These are phyloP conservation scores for Calonectria leucothoes DNA, from an alignment of 2,329 filamentous ascomycete species.

Conservation along the genomic window DNA sequence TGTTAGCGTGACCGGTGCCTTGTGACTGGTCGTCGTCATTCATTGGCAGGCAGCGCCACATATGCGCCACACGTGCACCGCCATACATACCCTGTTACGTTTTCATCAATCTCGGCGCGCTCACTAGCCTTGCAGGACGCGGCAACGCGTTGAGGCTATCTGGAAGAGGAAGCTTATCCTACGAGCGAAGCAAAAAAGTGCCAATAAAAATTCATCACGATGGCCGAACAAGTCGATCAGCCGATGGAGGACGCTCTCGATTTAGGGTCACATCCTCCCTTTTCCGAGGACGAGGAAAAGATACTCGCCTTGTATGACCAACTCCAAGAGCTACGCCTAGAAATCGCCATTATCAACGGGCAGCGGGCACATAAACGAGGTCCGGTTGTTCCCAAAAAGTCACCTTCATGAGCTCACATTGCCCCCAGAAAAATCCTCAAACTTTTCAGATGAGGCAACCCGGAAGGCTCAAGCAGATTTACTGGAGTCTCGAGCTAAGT, in stretches of 20 bases:
- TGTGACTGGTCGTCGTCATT: conserved; percentile 41
- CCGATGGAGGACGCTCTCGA: conserved; percentile 40
- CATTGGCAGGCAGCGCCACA: conserved; percentile 35
- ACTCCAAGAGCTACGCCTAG: conserved; percentile 76
- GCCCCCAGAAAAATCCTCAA: conserved; percentile 37
- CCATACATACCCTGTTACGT: conserved; percentile 28
- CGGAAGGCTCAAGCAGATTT: conserved; percentile 72
- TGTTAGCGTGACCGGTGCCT: conserved; percentile 47
- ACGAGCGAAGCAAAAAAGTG: neutral
- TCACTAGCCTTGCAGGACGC: conserved; percentile 10
- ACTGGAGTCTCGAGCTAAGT: conserved; percentile 76
- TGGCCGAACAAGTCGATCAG: conserved; percentile 45
- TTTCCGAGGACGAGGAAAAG: conserved; percentile 75
- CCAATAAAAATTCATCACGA: conserved; percentile 22
- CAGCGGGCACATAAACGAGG: conserved; percentile 52
- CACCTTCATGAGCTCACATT: conserved; percentile 24
- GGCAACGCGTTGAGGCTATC: conserved; percentile 3
- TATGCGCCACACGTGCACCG: conserved; percentile 28
- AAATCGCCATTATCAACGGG: conserved; percentile 74
- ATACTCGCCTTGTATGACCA: conserved; percentile 78
- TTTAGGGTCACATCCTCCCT: conserved; percentile 57
- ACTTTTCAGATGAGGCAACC: conserved; percentile 61
- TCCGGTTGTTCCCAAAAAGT: conserved; percentile 33
- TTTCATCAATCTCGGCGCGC: neutral
- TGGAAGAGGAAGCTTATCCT: neutral